Base-by-base conservation (phyloP, 495 filamentous ascomycete genomes). In the Neurospora terricola region DNA sequence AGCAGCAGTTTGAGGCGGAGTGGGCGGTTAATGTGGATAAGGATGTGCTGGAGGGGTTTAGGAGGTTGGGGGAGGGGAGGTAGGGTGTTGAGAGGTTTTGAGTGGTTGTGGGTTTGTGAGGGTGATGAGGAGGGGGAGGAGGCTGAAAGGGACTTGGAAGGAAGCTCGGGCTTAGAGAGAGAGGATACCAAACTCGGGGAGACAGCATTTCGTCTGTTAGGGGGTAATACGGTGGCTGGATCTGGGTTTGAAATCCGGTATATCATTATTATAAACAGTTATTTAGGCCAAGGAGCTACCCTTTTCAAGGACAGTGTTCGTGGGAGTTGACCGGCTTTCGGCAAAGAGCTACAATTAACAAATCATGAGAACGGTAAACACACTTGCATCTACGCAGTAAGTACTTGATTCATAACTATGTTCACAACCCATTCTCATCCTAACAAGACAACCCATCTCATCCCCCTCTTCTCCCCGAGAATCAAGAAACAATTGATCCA, bases 11-110 rank as follows among this genome's bases (percentile, higher is more conserved):
- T 81, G 86, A 91, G 81, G 86, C 88, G 62, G 86, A 92, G 62
- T 98, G 91, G 91, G 81, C 92, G n/a, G 86, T 86, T n/a, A 93
- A 96, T 83, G 93, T 98, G 40, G 96, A 98, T 82, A 83, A 85
- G 54, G 90, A 96, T 54, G 92, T 98, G 3, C 75, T 97, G 71
- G 78, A 78, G 21, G 89, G 86, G 1, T 99, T 97, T 70, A 80
- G 84, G 73, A 39, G 45, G 72, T 38, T 83, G 38, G 76, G 76
- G 42, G 69, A 75, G 71, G 72, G 73, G n/a, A 62, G 71, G 36
- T 37, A 43, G 38, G 21, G 27, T 7, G 12, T 42, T 42, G 39
- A 16, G 14, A 30, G 38, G 39, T 40, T 12, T 6, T 6, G 39
- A 5, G 39, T 4, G 12, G 14, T 14, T 5, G 10, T 27, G 7